These are phyloP conservation scores for Sugiyamaella chiloensis DNA, from an alignment of 805 yeast species.

Conservation along the genomic window DNA sequence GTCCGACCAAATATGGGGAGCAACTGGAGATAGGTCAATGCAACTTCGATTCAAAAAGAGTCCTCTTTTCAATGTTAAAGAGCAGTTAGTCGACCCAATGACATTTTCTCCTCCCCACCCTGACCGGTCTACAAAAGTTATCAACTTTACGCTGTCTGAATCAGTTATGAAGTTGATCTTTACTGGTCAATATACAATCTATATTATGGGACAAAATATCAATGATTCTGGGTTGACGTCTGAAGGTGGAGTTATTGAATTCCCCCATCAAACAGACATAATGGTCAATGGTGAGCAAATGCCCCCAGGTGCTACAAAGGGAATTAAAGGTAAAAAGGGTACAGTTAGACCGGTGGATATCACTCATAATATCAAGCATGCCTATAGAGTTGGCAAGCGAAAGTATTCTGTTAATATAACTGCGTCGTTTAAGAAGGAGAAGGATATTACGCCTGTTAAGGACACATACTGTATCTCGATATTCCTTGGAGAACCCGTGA, in stretches of 20 bases:
- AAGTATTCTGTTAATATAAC: conserved; percentile 5
- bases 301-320: conserved; percentile 55
- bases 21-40: conserved; percentile 28
- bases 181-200: conserved; percentile 39
- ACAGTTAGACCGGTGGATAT: conserved; percentile 81
- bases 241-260: conserved; percentile 42
- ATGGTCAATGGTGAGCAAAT: conserved; percentile 52
- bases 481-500: conserved; percentile 52
- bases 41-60: conserved; percentile 23
- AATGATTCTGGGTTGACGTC: conserved; percentile 15
- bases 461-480: conserved; percentile 40
- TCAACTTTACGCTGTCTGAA: conserved; percentile 42
- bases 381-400: neutral
- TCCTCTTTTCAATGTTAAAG: conserved; percentile 28
- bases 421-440: neutral
- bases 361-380: conserved; percentile 44
- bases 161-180: conserved; percentile 42
- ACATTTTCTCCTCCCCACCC: conserved; percentile 17
- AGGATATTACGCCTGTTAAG: neutral
- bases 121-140: conserved; percentile 8
- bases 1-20: neutral
- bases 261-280: conserved; percentile 71
- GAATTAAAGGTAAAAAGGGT: conserved; percentile 72
- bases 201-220: conserved; percentile 47
- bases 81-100: conserved; percentile 22